Percentiles rank a stretch among this genome's conserved stretches.
phyloP scores from a whole-genome alignment of 2,329 filamentous ascomycete genomes.

The Sporothrix phasma region DNA sequence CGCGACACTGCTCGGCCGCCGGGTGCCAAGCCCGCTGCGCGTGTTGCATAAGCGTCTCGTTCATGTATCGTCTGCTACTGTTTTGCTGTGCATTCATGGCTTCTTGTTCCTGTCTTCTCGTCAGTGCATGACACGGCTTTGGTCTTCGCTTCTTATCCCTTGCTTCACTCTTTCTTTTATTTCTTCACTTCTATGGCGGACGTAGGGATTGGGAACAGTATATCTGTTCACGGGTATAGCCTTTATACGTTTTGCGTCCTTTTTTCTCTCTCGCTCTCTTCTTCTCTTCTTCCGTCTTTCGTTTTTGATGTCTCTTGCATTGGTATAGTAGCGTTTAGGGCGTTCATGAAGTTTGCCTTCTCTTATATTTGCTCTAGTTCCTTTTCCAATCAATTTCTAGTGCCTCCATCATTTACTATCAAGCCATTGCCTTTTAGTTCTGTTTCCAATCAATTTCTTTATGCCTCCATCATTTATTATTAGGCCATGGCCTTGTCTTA shows the following conservation, averaged over 20 bases:
- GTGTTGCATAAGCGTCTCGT: constrained; percentile 26
- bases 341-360: not conserved
- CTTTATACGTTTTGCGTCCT: no score
- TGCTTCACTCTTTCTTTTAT: not conserved
- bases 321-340: constrained; percentile 2
- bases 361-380: not conserved
- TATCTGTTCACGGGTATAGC: not conserved
- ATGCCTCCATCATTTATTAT: no score
- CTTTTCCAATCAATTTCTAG: not conserved
- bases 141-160: not conserved
- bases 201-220: not conserved
- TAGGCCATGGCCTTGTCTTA: no score
- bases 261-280: no score
- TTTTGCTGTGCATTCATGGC: no score
- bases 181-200: not conserved
- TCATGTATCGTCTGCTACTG: not conserved
- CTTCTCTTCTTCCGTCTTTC: not conserved
- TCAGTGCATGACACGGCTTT: not conserved
- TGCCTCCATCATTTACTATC: no score
- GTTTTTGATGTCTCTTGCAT: not conserved
- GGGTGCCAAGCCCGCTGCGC: constrained; percentile 45
- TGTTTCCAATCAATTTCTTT: no score
- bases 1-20: constrained; percentile 73
- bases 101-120: not conserved
- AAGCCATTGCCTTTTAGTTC: not conserved